Evolutionary conservation across 768 basidiomycete genomes (phyloP).

Genomic region (Kwoniella botswanensis): DNA sequence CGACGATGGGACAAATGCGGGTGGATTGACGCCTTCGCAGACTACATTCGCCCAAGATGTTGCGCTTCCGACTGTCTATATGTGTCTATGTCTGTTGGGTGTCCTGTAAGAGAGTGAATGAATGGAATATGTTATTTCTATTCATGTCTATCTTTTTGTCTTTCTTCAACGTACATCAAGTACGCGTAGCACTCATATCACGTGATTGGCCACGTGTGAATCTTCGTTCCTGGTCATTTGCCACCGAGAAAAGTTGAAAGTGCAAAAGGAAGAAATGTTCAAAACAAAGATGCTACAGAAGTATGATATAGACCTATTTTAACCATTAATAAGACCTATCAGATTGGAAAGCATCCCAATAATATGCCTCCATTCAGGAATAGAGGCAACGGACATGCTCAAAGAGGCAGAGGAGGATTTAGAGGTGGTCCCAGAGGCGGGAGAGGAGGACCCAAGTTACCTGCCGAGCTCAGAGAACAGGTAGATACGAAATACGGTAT

Average conservation of each 20-base stretch:
- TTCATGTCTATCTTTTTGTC: not conserved
- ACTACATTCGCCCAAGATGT: too few species aligned
- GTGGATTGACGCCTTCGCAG: not conserved
- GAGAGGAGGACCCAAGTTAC: conserved; percentile 35
- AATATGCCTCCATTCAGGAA: conserved; percentile 20
- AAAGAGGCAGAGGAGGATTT: conserved; percentile 19
- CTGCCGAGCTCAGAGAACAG: conserved; percentile 35
- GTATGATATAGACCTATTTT: too few species aligned
- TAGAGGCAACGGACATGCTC: conserved; percentile 15
- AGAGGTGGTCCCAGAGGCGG: conserved; percentile 24
- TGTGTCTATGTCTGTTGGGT: not conserved
- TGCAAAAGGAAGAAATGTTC: too few species aligned
- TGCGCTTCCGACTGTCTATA: not conserved
- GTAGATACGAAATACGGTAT: conserved; percentile 28
- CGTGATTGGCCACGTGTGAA: not conserved
- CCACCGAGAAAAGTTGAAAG: conserved; percentile 30
- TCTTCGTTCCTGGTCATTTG: conserved; percentile 5
- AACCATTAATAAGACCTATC: too few species aligned
- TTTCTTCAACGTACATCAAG: not conserved
- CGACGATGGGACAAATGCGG: too few species aligned
- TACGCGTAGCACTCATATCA: conserved; percentile 6
- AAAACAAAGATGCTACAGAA: too few species aligned
- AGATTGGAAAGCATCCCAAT: not conserved
- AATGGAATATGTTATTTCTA: not conserved
- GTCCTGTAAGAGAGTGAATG: not conserved